Percentiles rank a stretch among this genome's conserved stretches.
These are phyloP conservation scores for Lepraria neglecta DNA, from an alignment of 495 filamentous ascomycete genomes.

Conservation along the genomic window DNA sequence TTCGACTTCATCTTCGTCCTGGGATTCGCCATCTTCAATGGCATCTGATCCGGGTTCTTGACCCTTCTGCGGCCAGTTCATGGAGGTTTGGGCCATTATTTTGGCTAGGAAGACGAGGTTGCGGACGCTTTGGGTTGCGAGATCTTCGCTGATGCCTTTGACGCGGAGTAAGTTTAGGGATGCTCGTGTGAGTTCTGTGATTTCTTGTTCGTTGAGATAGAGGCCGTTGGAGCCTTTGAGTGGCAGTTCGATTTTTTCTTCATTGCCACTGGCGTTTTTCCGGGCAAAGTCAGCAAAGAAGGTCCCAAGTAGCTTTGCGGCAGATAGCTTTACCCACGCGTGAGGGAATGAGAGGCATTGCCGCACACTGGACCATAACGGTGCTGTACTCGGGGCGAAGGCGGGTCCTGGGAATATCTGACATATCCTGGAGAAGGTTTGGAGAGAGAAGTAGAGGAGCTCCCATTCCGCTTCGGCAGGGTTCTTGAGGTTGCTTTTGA, in stretches of 20 bases:
- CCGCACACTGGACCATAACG: slow-evolving; percentile 61
- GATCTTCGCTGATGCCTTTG: slow-evolving; percentile 29
- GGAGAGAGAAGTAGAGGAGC: slow-evolving; percentile 68
- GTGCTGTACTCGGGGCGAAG: slow-evolving; percentile 48
- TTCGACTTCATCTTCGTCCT: slow-evolving; percentile 29
- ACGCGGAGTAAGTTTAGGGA: slow-evolving; percentile 52
- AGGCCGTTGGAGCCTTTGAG: slow-evolving; percentile 66
- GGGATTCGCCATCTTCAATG: slow-evolving; percentile 40
- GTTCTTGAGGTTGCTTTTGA: slow-evolving; percentile 44
- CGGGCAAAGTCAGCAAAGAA: slow-evolving; percentile 75
- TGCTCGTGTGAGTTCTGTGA: slow-evolving; percentile 58
- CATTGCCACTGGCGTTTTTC: slow-evolving; percentile 45
- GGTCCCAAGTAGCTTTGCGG: slow-evolving; percentile 64
- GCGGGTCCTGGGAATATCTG: slow-evolving; percentile 56
- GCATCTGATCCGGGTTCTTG: slow-evolving; percentile 18
- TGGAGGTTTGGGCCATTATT: slow-evolving; percentile 55
- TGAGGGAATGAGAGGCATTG: slow-evolving; percentile 67
- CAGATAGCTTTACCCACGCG: slow-evolving; percentile 66
- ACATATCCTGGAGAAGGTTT: slow-evolving; percentile 60
- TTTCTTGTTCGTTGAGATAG: slow-evolving; percentile 54
- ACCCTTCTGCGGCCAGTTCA: slow-evolving; percentile 40
- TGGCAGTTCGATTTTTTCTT: slow-evolving; percentile 46
- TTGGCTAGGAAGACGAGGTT: slow-evolving; percentile 71
- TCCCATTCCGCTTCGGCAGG: slow-evolving; percentile 61
- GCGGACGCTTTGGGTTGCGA: slow-evolving; percentile 65